Percentiles rank a stretch among this genome's conserved stretches.
These are phyloP conservation scores for Botryosphaeria agaves DNA, from an alignment of 2,329 filamentous ascomycete species.

Conservation along the genomic window DNA sequence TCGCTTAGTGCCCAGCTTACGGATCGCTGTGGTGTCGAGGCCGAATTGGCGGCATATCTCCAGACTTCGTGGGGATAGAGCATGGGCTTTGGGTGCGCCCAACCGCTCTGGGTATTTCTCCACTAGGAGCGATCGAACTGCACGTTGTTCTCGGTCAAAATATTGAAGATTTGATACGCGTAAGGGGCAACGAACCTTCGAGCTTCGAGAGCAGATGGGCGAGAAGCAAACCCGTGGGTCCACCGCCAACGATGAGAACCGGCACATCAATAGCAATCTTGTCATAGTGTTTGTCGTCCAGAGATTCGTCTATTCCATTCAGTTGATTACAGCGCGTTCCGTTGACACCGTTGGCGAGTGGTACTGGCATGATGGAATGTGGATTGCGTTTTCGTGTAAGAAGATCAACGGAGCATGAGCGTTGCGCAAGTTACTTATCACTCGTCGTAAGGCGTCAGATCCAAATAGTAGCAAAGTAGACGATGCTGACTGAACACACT, in stretches of 20 bases:
- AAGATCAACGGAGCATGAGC: too few species aligned
- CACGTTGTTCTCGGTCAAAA: too few species aligned
- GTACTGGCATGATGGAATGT: background rate
- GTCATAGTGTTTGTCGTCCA: background rate
- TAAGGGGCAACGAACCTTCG: slow-evolving; percentile 4
- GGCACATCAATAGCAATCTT: slow-evolving; percentile 1
- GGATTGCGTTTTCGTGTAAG: background rate
- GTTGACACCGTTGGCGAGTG: background rate
- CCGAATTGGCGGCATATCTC: slow-evolving; percentile 15
- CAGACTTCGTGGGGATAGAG: slow-evolving; percentile 11
- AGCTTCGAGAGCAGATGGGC: slow-evolving; percentile 4
- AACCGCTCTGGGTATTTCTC: slow-evolving; percentile 15
- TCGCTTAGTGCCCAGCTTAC: slow-evolving; percentile 12
- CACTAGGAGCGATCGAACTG: slow-evolving; percentile 13
- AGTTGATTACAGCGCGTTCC: background rate
- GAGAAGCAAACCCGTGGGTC: slow-evolving; percentile 5
- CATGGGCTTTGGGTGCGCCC: slow-evolving; percentile 16
- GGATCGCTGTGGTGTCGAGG: slow-evolving; percentile 11
- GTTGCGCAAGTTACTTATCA: too few species aligned
- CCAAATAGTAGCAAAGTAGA: too few species aligned
- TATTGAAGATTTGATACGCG: too few species aligned
- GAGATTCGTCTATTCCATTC: background rate
- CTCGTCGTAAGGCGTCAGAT: too few species aligned
- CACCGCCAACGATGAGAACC: slow-evolving; percentile 5
- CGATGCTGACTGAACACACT: too few species aligned